phyloP scores from a whole-genome alignment of 768 basidiomycete species.

The Mycena kentingensis region DNA sequence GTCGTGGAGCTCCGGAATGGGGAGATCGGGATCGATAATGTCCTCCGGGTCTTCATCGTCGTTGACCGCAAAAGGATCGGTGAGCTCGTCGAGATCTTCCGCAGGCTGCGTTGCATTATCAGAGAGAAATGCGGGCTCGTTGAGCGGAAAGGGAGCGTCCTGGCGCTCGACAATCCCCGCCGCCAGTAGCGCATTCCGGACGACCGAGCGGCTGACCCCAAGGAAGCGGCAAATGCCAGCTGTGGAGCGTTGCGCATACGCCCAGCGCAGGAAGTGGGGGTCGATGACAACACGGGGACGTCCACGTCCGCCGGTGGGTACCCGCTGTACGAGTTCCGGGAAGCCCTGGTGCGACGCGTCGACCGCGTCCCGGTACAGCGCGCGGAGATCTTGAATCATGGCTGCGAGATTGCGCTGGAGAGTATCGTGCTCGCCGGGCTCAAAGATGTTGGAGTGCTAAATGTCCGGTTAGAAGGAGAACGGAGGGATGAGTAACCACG shows the following conservation, averaged over 20 bases:
- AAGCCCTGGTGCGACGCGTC: background rate
- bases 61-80: background rate
- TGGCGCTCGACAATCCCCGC: conserved; percentile 23
- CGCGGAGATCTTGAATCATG: background rate
- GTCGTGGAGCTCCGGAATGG: conserved; percentile 20
- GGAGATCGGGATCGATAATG: conserved; percentile 5
- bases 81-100: conserved; percentile 10
- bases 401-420: background rate
- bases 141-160: conserved; percentile 17
- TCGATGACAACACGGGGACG: conserved; percentile 32
- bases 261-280: conserved; percentile 21
- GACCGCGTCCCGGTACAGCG: background rate
- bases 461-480: background rate
- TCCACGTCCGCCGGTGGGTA: conserved; percentile 21
- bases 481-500: background rate
- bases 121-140: background rate
- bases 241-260: conserved; percentile 23
- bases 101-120: background rate
- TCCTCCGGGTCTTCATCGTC: conserved; percentile 1
- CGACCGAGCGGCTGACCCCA: conserved; percentile 15
- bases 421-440: background rate
- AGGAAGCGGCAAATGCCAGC: conserved; percentile 14
- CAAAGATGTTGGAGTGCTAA: background rate
- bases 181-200: conserved; percentile 25
- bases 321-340: background rate